Evolutionary conservation across 2,329 filamentous ascomycete genomes (phyloP), one percentile per base, ranked within the genome.

Genomic region (Cordyceps javanica): DNA sequence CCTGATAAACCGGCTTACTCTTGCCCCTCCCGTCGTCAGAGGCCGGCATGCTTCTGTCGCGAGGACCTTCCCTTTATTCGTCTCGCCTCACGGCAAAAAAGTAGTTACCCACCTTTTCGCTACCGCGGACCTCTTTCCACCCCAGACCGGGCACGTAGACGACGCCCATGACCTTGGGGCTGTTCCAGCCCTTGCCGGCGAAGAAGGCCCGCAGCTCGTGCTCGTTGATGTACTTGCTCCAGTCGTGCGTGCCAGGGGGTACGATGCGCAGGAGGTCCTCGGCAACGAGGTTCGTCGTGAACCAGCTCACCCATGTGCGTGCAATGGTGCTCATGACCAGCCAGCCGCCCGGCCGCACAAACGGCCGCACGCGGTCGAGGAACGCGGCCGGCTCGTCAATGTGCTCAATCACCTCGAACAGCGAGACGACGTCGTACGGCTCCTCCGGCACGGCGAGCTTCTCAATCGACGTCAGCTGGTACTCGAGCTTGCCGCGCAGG

Each of bases 351-450:
- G 93, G 93, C 62, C 84, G 87, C 25, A 99, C 86, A 64, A 95
- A 90, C 2, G 83, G 81, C 41, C 89, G 77, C 60, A 90, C 86
- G 3, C 79, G 77, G 51, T 85, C 78, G 4, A 97, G 81, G 63
- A 97, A 96, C 4, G 82, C 77, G 0, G 83, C 82, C 0, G 91
- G 91, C 23, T 84, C 77, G 57, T 88, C 85, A 59, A 99, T 88
- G 71, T 99, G 94, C 73, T 99, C 94, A 56, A 99, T 82, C 5
- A 99, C 94, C 73, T 99, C 94, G 71, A 97, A 99, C 7, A 96
- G 72, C 1, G 89, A 89, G 10, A 99, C 85, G 1, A 97, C 73
- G 69, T 97, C 91, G 74, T 85, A 94, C 13, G 79, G 76, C 4
- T 77, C 70, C 19, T 60, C 61, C 2, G 78, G 79, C 5, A 70